Evolutionary conservation across 208 protist genomes (phyloP).

Genomic region (Crithidia expoeki): DNA sequence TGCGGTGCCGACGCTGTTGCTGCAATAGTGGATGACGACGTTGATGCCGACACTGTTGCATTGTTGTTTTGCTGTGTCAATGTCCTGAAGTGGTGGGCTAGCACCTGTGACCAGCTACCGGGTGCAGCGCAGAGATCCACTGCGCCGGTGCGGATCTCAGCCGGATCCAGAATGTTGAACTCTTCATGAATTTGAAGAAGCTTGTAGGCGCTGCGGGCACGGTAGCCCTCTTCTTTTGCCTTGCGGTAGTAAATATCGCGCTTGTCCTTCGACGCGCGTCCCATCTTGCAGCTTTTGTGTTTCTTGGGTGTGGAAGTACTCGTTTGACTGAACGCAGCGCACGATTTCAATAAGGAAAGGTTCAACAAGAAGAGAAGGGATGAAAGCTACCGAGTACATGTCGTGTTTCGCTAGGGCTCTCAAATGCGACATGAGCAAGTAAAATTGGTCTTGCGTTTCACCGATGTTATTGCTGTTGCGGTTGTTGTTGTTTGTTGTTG

Average conservation of each 20-base stretch:
- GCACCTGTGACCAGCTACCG: conserved; percentile 95
- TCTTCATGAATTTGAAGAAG: conserved; percentile 99
- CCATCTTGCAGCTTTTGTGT: conserved; percentile 55
- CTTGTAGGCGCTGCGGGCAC: conserved; percentile 99
- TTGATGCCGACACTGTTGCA: not conserved
- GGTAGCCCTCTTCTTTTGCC: conserved; percentile 99
- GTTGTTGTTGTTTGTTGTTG: not conserved
- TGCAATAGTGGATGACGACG: not conserved
- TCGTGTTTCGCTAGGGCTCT: too few species aligned
- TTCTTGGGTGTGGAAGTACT: not conserved
- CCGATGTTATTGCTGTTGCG: not conserved
- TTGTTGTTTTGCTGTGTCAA: not conserved
- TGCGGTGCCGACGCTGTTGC: not conserved
- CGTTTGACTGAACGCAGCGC: too few species aligned
- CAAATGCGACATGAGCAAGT: too few species aligned
- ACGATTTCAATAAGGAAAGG: too few species aligned
- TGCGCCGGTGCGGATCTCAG: conserved; percentile 86
- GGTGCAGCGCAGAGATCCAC: conserved; percentile 99
- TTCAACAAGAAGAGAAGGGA: too few species aligned
- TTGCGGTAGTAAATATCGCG: conserved; percentile 99
- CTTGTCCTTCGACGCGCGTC: conserved; percentile 96
- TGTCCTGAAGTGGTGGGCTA: conserved; percentile 57
- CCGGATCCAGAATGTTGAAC: conserved; percentile 93
- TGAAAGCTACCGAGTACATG: too few species aligned
- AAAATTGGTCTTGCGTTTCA: not conserved